Evolutionary conservation across 495 filamentous ascomycete species (phyloP).

Genomic region (Xylaria palmicola): DNA sequence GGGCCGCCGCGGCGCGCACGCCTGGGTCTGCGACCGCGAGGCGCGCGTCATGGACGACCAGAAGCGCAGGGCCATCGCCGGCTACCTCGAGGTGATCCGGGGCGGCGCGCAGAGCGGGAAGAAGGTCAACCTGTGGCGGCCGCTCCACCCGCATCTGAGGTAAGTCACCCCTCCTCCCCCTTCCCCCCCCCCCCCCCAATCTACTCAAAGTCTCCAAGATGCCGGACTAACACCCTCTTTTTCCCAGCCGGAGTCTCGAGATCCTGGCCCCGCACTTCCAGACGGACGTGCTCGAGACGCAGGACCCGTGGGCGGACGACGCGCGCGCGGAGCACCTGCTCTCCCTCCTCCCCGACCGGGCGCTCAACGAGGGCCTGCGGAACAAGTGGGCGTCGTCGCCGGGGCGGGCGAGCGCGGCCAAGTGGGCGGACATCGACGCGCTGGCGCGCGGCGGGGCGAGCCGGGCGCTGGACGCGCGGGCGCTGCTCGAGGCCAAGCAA

Average conservation of each 20-base stretch:
- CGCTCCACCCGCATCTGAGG: conserved; percentile 86
- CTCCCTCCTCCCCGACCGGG: conserved; percentile 71
- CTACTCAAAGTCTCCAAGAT: neutral
- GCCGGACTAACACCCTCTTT: neutral
- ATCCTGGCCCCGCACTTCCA: conserved; percentile 68
- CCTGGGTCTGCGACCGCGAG: conserved; percentile 94
- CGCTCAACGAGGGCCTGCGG: conserved; percentile 69
- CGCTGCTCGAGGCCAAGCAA: conserved; percentile 83
- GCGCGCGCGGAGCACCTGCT: conserved; percentile 74
- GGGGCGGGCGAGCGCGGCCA: conserved; percentile 66
- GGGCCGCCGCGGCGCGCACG: conserved; percentile 91
- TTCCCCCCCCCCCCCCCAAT: neutral
- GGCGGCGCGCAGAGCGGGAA: conserved; percentile 84
- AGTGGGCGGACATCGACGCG: conserved; percentile 92
- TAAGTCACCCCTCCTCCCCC: conserved; percentile 37
- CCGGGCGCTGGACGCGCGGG: conserved; percentile 60
- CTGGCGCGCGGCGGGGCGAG: conserved; percentile 72
- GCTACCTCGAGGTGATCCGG: conserved; percentile 82
- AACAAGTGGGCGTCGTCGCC: conserved; percentile 90
- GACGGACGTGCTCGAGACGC: conserved; percentile 71
- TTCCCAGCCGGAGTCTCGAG: conserved; percentile 70
- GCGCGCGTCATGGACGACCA: conserved; percentile 81
- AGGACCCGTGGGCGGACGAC: conserved; percentile 76
- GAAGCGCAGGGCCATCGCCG: conserved; percentile 76
- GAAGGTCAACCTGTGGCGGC: conserved; percentile 79